These are phyloP conservation scores for Hibiscus syriacus DNA, from an alignment of 345 rosid species.

Conservation along the genomic window DNA sequence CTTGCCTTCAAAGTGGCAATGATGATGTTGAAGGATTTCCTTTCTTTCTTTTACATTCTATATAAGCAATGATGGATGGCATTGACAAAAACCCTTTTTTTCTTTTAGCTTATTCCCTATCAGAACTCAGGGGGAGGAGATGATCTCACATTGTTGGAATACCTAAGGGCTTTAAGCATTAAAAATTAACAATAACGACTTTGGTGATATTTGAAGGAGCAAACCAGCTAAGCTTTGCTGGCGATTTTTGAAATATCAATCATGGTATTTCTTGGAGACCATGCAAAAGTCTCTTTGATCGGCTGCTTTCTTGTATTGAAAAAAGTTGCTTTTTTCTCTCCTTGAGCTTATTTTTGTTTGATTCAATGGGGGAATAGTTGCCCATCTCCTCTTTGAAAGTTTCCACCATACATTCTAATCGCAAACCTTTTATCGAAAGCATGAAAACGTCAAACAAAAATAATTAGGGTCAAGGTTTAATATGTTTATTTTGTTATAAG, in stretches of 20 bases:
- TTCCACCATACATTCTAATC: too few relatives aligned
- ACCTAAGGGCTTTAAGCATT: slow-evolving; percentile 19
- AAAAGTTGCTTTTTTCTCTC: slow-evolving; percentile 21
- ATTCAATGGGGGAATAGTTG: too few relatives aligned
- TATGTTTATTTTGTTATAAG: too few relatives aligned
- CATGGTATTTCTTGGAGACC: slow-evolving; percentile 48
- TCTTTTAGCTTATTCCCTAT: slow-evolving; percentile 30
- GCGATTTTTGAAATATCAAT: too few relatives aligned
- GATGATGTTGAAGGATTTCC: slow-evolving; percentile 15
- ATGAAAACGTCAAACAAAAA: too few relatives aligned
- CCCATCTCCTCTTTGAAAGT: too few relatives aligned
- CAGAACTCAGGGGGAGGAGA: slow-evolving; percentile 15
- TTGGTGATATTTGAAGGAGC: slow-evolving; percentile 20
- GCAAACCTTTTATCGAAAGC: too few relatives aligned
- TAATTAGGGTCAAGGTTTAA: too few relatives aligned
- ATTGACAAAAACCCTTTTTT: slow-evolving; percentile 22
- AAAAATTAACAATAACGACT: slow-evolving; percentile 9
- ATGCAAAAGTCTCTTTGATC: slow-evolving; percentile 47
- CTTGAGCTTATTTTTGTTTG: background rate
- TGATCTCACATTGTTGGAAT: slow-evolving; percentile 27
- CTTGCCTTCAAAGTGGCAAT: slow-evolving; percentile 23
- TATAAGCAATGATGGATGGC: slow-evolving; percentile 38
- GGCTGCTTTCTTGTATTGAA: slow-evolving; percentile 19
- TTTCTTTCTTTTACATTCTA: slow-evolving; percentile 12
- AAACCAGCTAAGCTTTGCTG: slow-evolving; percentile 26